Evolutionary conservation across 2,329 filamentous ascomycete species (phyloP), one percentile per base, ranked within the genome.

Genomic region (Fusarium sp.): DNA sequence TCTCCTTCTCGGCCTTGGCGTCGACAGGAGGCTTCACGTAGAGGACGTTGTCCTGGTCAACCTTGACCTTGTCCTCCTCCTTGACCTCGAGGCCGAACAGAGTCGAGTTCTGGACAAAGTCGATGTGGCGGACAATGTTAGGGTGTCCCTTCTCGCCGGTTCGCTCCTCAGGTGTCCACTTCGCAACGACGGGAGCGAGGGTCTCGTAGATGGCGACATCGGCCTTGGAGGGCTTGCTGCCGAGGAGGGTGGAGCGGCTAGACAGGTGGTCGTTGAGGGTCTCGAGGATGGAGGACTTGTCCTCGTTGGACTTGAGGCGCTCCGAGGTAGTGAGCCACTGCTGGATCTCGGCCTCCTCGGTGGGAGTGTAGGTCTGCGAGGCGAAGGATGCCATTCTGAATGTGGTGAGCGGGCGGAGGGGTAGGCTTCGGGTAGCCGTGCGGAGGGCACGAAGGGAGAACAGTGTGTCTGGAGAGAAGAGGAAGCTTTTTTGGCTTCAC

Each of bases 1-100:
- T 98, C 89, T 98, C 95, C 88, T 98, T 98, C 88, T 98, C 96
- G 66, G 95, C 95, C 88, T 97, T 97, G 79, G 93, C 91, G 77
- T 98, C 95, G 71, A 96, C 91, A 22, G 94, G 94, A 77, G 96
- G 96, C 86, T 97, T 96, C 78, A 95, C 92, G 82, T 95, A 95
- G 73, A 94, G 89, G 69, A 98, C 90, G 78, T 95, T 93, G 79
- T 95, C 91, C 60, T 91, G 86, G 82, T 98, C 92, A 76, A 98
- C 90, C 76, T 86, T 85, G 79, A 98, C 85, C 88, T 97, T 98
- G 80, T 97, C 91, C 63, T 85, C 88, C 16, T 92, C 90, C 70
- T 88, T 86, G 74, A 98, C 85, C 71, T 90, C 89, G 69, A 98
- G 87, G 20, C 88, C 92, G 74, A 92, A 92, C 72, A 97, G 88